Conservation (phyloP, 108 stramenopile genomes). For the Nitzschia inconspicua region DNA sequence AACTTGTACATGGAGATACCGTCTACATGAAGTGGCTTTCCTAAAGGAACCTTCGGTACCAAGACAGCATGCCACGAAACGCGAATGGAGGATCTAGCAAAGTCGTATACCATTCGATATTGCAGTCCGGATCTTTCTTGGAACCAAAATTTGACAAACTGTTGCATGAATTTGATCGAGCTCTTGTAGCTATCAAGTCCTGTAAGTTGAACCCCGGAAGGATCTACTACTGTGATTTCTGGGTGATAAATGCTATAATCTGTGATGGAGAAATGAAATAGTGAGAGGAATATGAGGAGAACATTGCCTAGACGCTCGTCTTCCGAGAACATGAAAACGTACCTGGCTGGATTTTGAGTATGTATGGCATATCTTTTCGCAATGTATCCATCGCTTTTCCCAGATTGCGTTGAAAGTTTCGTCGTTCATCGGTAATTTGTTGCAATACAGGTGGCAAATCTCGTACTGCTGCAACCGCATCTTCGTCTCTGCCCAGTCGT, state of each 20-base stretch:
- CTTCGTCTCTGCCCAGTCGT: too few relatives aligned
- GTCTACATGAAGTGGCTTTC: slow-evolving; percentile 58
- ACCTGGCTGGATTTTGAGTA: slow-evolving; percentile 63
- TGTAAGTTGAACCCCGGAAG: slow-evolving; percentile 57
- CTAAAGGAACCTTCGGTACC: slow-evolving; percentile 58
- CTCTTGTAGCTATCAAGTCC: slow-evolving; percentile 65
- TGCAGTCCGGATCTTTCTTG: slow-evolving; percentile 47
- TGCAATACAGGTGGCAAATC: slow-evolving; percentile 62
- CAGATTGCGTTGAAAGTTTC: slow-evolving; percentile 65
- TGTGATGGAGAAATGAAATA: slow-evolving; percentile 17
- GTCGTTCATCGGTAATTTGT: slow-evolving; percentile 67
- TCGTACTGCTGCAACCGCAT: not conserved
- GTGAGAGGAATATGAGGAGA: not conserved
- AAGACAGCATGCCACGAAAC: slow-evolving; percentile 72
- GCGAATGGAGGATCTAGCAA: slow-evolving; percentile 63
- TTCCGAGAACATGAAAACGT: slow-evolving; percentile 26
- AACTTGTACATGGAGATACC: slow-evolving; percentile 74
- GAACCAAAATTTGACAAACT: slow-evolving; percentile 58
- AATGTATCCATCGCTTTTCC: slow-evolving; percentile 78
- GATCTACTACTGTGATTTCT: slow-evolving; percentile 51
- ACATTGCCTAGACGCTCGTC: not conserved
- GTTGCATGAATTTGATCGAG: slow-evolving; percentile 48
- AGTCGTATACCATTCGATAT: slow-evolving; percentile 81
- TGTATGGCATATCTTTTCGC: slow-evolving; percentile 67
- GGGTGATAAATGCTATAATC: slow-evolving; percentile 76